Evolutionary conservation across 768 basidiomycete genomes (phyloP).

Genomic region (Lentinula aciculospora): DNA sequence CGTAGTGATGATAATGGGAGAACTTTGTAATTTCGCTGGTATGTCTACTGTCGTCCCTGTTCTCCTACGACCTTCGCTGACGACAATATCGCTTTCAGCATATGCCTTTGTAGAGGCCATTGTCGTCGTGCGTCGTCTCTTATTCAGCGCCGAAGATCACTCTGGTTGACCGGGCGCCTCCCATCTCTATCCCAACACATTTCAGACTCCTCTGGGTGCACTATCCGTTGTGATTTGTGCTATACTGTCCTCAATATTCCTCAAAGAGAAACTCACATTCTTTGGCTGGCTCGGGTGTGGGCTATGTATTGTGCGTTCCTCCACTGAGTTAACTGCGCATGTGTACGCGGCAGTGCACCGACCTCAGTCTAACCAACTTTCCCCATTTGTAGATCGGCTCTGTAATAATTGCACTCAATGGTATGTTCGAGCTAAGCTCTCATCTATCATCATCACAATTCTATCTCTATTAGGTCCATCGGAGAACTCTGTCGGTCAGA

Average conservation of each 20-base stretch:
- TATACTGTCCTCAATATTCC: conserved; percentile 87
- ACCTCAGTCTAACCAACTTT: background rate
- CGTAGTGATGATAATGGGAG: conserved; percentile 87
- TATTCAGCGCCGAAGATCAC: background rate
- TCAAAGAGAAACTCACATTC: conserved; percentile 88
- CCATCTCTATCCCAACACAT: conserved; percentile 8
- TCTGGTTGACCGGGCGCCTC: too few species aligned
- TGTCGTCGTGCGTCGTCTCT: conserved; percentile 65
- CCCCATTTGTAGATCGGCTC: conserved; percentile 58
- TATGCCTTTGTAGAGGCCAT: conserved; percentile 92
- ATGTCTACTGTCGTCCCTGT: conserved; percentile 26
- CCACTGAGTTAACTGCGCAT: background rate
- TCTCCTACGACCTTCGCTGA: conserved; percentile 8
- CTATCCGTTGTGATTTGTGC: conserved; percentile 95
- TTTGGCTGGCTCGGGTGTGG: conserved; percentile 96
- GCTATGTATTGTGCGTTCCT: conserved; percentile 73
- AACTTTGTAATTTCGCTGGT: conserved; percentile 85
- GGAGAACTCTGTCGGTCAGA: conserved; percentile 66
- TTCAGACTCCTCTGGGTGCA: conserved; percentile 88
- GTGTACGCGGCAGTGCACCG: background rate
- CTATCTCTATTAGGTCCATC: conserved; percentile 54
- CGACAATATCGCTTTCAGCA: conserved; percentile 29
- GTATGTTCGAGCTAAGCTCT: conserved; percentile 24
- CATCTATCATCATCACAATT: too few species aligned
- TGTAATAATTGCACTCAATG: conserved; percentile 87